Percentiles rank a stretch among this genome's conserved stretches.
phyloP scores from a whole-genome alignment of 768 basidiomycete genomes.

The Pisolithus orientalis region DNA sequence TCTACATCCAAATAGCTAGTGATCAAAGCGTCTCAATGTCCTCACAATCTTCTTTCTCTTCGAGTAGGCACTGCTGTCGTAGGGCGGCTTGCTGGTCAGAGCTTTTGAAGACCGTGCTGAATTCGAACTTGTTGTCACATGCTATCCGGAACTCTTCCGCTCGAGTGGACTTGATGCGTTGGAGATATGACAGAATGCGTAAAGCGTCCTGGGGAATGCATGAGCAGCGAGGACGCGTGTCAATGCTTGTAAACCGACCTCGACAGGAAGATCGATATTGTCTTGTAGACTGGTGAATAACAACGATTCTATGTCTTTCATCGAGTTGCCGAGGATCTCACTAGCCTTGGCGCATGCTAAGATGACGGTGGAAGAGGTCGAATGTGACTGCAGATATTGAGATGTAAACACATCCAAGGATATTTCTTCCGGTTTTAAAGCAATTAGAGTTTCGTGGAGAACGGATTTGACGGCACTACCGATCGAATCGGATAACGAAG shows the following conservation, averaged over 20 bases:
- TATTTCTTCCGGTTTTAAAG: conserved; percentile 51
- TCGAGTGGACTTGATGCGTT: conserved; percentile 43
- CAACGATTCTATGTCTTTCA: conserved; percentile 55
- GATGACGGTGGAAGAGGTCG: conserved; percentile 43
- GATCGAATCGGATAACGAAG: conserved; percentile 36
- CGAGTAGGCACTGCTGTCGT: conserved; percentile 16
- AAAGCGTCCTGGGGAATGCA: conserved; percentile 42
- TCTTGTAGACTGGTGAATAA: conserved; percentile 45
- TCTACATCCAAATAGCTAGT: neutral
- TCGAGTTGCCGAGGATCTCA: conserved; percentile 38
- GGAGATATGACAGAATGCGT: conserved; percentile 43
- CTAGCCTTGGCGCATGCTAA: conserved; percentile 61
- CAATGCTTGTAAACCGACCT: conserved; percentile 31
- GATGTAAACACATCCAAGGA: conserved; percentile 66
- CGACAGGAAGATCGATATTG: conserved; percentile 38
- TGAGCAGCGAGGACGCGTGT: neutral
- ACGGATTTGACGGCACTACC: conserved; percentile 44
- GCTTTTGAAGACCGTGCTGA: conserved; percentile 65
- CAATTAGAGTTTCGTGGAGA: conserved; percentile 40
- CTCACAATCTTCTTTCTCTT: conserved; percentile 13
- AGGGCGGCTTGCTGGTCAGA: conserved; percentile 42
- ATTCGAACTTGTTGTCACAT: conserved; percentile 47
- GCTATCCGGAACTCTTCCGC: conserved; percentile 54
- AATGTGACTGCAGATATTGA: conserved; percentile 65
- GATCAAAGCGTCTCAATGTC: conserved; percentile 20